A percentile compares a stretch with the other conserved stretches of the same genome.
These are phyloP conservation scores for Sordariomycetes sp. DNA, from an alignment of 2,329 filamentous ascomycete genomes.

Conservation along the genomic window DNA sequence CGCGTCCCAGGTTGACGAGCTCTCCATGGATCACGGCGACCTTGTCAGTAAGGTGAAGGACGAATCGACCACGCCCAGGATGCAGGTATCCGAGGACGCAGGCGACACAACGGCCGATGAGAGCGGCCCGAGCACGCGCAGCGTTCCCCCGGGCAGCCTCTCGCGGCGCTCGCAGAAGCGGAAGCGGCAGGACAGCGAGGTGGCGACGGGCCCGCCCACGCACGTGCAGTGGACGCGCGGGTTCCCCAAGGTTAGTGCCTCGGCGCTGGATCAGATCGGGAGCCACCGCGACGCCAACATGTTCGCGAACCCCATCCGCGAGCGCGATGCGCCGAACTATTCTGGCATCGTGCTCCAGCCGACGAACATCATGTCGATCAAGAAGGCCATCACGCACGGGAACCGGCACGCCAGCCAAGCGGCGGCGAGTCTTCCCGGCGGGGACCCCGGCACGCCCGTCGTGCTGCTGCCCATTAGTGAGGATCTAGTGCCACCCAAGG, in stretches of 20 bases:
- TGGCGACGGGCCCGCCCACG: slow-evolving; percentile 40
- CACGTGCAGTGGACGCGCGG: slow-evolving; percentile 66
- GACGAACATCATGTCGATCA: slow-evolving; percentile 67
- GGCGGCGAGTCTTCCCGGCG: slow-evolving; percentile 45
- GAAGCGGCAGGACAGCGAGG: slow-evolving; percentile 40
- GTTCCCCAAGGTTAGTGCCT: slow-evolving; percentile 59
- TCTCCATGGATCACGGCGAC: slow-evolving; percentile 26
- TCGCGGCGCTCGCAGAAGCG: slow-evolving; percentile 33
- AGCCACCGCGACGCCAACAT: slow-evolving; percentile 69
- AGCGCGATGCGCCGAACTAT: slow-evolving; percentile 65
- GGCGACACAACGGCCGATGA: slow-evolving; percentile 44
- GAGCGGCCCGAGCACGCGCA: slow-evolving; percentile 25
- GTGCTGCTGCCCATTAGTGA: slow-evolving; percentile 57
- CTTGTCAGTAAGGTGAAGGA: slow-evolving; percentile 37
- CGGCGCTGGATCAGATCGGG: slow-evolving; percentile 63
- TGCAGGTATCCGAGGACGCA: slow-evolving; percentile 32
- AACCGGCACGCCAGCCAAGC: slow-evolving; percentile 49
- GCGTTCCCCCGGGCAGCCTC: slow-evolving; percentile 20
- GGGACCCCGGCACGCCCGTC: slow-evolving; percentile 39
- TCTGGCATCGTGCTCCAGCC: slow-evolving; percentile 60
- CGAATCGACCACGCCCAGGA: slow-evolving; percentile 40
- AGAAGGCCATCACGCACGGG: slow-evolving; percentile 61
- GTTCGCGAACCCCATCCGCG: slow-evolving; percentile 63
- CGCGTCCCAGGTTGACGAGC: slow-evolving; percentile 32
- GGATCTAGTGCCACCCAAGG: slow-evolving; percentile 72